Evolutionary conservation across 2,329 filamentous ascomycete species (phyloP).

Genomic region (Cylindrodendrum hubeiense): DNA sequence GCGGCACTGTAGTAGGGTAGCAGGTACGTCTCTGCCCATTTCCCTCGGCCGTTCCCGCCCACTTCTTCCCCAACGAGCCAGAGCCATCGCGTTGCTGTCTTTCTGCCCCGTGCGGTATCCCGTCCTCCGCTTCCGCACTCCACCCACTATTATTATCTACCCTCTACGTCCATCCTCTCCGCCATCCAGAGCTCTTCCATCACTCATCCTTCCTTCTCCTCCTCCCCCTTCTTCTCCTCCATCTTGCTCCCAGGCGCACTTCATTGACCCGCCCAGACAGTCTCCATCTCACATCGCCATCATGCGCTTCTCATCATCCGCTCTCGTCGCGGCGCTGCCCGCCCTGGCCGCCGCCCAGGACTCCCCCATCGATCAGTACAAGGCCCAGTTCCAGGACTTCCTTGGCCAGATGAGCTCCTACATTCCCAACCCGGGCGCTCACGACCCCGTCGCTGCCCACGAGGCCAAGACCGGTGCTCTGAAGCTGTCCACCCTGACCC

Average conservation of each 20-base stretch:
- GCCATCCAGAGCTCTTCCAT: slow-evolving; percentile 9
- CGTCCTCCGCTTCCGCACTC: slow-evolving; percentile 16
- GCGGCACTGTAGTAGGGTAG: neutral
- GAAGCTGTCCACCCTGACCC: slow-evolving; percentile 67
- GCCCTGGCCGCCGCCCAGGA: slow-evolving; percentile 66
- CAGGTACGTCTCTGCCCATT: slow-evolving; percentile 10
- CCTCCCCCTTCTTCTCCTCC: slow-evolving; percentile 2
- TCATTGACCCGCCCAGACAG: slow-evolving; percentile 17
- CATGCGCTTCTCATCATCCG: slow-evolving; percentile 70
- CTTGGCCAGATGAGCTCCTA: slow-evolving; percentile 70
- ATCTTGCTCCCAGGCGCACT: slow-evolving; percentile 18
- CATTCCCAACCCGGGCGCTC: slow-evolving; percentile 61
- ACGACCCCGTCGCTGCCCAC: slow-evolving; percentile 56
- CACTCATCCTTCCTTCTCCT: slow-evolving; percentile 22
- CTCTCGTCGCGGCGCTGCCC: slow-evolving; percentile 66
- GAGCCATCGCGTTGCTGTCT: slow-evolving; percentile 5
- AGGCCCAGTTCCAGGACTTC: slow-evolving; percentile 73
- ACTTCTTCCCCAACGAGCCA: slow-evolving; percentile 18
- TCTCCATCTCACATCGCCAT: slow-evolving; percentile 17
- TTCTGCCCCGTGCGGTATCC: slow-evolving; percentile 8
- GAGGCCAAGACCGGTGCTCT: slow-evolving; percentile 55
- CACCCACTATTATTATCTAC: slow-evolving; percentile 3
- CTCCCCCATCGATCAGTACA: slow-evolving; percentile 67
- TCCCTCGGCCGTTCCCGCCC: slow-evolving; percentile 12
- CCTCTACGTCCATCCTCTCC: slow-evolving; percentile 17